Evolutionary conservation across 345 rosid genomes (phyloP).

Genomic region (Erysimum cheiranthoides): DNA sequence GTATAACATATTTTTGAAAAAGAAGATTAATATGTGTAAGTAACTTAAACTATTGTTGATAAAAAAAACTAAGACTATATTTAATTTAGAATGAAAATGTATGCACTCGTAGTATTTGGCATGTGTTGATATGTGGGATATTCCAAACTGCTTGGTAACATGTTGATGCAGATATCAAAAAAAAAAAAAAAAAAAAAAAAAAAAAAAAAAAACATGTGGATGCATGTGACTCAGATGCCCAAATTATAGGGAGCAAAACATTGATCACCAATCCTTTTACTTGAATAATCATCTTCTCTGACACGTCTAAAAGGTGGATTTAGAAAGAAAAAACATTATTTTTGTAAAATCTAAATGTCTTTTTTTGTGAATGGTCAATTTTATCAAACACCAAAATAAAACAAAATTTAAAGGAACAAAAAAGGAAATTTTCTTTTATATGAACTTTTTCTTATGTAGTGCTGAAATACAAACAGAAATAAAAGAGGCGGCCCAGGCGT

Average conservation of each 20-base stretch:
- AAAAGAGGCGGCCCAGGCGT: constrained; percentile 5
- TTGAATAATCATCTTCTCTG: constrained; percentile 33
- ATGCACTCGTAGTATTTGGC: neutral
- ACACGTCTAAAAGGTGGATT: constrained; percentile 1
- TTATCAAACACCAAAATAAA: constrained; percentile 1
- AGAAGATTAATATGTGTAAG: neutral
- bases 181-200: no score
- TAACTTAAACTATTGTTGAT: neutral
- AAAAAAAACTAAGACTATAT: neutral
- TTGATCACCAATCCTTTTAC: constrained; percentile 19
- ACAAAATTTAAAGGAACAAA: constrained; percentile 4
- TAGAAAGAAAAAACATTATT: neutral
- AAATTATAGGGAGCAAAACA: constrained; percentile 33
- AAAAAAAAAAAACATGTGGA: no score
- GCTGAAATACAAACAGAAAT: constrained; percentile 13
- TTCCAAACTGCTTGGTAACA: constrained; percentile 34
- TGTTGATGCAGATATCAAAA: constrained; percentile 33
- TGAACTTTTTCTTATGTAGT: neutral
- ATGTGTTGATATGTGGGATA: neutral
- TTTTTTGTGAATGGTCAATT: constrained; percentile 10
- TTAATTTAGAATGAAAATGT: neutral
- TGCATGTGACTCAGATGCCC: constrained; percentile 38
- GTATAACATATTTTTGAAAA: neutral
- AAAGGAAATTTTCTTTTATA: neutral
- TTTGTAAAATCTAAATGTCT: constrained; percentile 1